These are phyloP conservation scores for Chondrostereum purpureum DNA, from an alignment of 1,284 basidiomycete genomes.

Conservation along the genomic window DNA sequence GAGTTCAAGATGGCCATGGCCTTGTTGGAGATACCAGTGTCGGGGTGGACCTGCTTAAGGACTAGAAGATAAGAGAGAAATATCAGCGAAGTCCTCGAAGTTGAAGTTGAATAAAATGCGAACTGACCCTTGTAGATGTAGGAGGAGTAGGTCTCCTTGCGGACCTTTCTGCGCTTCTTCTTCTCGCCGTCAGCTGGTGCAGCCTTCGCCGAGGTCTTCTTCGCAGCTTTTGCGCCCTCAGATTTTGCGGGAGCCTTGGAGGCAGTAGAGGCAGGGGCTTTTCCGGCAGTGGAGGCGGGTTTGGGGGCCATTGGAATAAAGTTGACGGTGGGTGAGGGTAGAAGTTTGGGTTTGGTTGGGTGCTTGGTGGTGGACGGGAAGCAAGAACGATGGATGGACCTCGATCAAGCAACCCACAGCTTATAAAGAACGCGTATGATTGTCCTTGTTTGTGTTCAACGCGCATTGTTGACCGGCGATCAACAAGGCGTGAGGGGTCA, in stretches of 20 bases:
- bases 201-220: constrained; percentile 67
- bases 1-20: constrained; percentile 91
- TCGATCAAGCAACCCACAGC: constrained; percentile 11
- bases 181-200: constrained; percentile 66
- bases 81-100: constrained; percentile 12
- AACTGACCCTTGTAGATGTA: constrained; percentile 88
- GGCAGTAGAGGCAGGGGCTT: constrained; percentile 74
- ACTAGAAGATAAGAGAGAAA: constrained; percentile 42
- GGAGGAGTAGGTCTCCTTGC: constrained; percentile 90
- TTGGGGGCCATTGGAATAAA: constrained; percentile 61
- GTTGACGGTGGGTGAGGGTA: constrained; percentile 12
- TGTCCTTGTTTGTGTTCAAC: constrained; percentile 29
- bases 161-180: constrained; percentile 85
- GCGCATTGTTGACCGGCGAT: constrained; percentile 18
- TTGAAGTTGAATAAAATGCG: background rate
- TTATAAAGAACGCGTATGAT: constrained; percentile 39
- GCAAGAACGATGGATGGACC: background rate
- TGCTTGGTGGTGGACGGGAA: constrained; percentile 8
- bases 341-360: constrained; percentile 16
- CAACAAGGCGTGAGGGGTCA: constrained; percentile 17
- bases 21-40: constrained; percentile 97
- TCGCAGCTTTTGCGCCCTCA: constrained; percentile 70
- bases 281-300: constrained; percentile 77
- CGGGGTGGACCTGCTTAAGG: constrained; percentile 90
- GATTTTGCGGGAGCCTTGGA: constrained; percentile 76